Conservation (phyloP, 306 rosid genomes). For the Fragaria iinumae region DNA sequence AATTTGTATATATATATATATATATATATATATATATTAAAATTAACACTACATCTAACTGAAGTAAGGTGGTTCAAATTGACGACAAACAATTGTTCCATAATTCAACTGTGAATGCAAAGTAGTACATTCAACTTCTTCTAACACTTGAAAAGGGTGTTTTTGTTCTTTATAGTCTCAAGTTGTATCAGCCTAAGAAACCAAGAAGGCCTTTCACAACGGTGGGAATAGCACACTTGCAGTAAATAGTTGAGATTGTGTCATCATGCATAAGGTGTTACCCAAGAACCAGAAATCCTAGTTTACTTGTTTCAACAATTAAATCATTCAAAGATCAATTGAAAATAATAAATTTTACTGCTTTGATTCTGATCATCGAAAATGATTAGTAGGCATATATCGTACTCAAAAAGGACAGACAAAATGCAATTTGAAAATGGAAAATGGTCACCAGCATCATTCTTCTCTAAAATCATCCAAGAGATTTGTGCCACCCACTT, state of each 20-base stretch:
- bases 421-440: constrained; percentile 37
- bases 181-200: background rate
- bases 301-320: background rate
- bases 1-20: too few species aligned
- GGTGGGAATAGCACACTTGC: background rate
- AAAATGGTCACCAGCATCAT: constrained; percentile 81
- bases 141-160: background rate
- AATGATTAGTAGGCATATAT: background rate
- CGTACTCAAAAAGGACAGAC: background rate
- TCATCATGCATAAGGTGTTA: too few species aligned
- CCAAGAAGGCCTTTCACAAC: too few species aligned
- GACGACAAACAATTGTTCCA: background rate
- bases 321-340: background rate
- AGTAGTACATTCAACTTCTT: background rate
- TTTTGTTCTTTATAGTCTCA: background rate
- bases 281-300: background rate
- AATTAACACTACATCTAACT: background rate
- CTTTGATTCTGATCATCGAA: too few species aligned
- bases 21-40: background rate
- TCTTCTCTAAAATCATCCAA: constrained; percentile 66
- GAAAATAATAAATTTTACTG: too few species aligned
- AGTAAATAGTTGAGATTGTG: background rate
- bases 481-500: too few species aligned
- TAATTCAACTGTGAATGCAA: background rate
- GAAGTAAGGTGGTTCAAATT: background rate